Conservation (phyloP, 768 basidiomycete species). For the Boletus subcaerulescens region DNA sequence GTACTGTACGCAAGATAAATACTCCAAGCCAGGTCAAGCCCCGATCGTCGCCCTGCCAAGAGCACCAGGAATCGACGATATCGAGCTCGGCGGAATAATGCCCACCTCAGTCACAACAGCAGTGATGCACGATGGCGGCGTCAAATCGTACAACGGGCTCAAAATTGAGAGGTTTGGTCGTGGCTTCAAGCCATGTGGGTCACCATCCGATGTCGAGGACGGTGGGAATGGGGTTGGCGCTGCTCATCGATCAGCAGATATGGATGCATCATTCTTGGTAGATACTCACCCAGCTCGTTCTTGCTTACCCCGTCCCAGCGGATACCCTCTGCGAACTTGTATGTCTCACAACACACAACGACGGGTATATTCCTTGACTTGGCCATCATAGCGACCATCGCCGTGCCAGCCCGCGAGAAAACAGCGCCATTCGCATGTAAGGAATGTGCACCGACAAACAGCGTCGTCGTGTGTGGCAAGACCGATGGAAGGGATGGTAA, state of each 20-base stretch:
- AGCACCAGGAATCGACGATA: slow-evolving; percentile 78
- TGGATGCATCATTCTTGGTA: not conserved
- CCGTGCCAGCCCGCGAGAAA: slow-evolving; percentile 91
- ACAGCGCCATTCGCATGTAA: slow-evolving; percentile 94
- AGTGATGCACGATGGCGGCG: slow-evolving; percentile 88
- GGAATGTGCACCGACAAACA: slow-evolving; percentile 91
- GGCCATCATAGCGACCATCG: slow-evolving; percentile 95
- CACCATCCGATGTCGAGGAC: slow-evolving; percentile 5
- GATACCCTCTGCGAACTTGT: slow-evolving; percentile 94
- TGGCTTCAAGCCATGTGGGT: slow-evolving; percentile 25
- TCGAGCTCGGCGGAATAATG: slow-evolving; percentile 88
- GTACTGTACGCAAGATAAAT: slow-evolving; percentile 1
- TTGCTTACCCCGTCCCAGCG: slow-evolving; percentile 93
- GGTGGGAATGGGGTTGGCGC: slow-evolving; percentile 30
- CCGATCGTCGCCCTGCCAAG: slow-evolving; percentile 35
- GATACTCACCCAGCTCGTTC: slow-evolving; percentile 82
- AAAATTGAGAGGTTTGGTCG: slow-evolving; percentile 67
- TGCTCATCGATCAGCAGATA: slow-evolving; percentile 11
- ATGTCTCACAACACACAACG: slow-evolving; percentile 96
- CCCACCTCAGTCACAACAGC: slow-evolving; percentile 98
- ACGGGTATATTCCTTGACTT: slow-evolving; percentile 88
- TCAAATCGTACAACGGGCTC: slow-evolving; percentile 91
- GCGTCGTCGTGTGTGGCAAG: slow-evolving; percentile 77
- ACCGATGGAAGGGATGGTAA: slow-evolving; percentile 79
- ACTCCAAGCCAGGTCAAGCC: slow-evolving; percentile 9